Conservation (phyloP, 148 eudicot species). For the Silene conica region DNA sequence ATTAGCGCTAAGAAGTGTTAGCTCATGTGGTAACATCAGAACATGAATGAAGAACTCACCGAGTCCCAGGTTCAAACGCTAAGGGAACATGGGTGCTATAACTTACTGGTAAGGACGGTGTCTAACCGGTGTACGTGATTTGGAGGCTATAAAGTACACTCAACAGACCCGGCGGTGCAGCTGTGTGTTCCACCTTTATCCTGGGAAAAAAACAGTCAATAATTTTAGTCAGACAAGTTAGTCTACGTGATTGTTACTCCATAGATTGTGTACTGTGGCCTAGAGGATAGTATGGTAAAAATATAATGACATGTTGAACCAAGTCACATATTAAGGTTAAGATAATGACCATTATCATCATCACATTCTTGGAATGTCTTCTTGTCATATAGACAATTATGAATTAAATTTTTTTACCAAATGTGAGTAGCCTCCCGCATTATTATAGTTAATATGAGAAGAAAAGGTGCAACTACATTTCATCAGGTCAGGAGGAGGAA, state of each 20-base stretch:
- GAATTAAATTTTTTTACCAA: not conserved
- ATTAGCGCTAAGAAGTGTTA: not conserved
- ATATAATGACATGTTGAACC: not conserved
- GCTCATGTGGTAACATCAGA: too few relatives aligned
- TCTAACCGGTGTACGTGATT: too few relatives aligned
- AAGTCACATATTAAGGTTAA: not conserved
- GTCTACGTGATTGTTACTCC: not conserved
- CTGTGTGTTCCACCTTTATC: too few relatives aligned
- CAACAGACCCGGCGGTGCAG: too few relatives aligned
- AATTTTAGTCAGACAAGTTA: too few relatives aligned
- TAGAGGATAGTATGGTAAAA: not conserved
- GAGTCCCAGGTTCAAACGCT: too few relatives aligned
- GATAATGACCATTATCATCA: not conserved
- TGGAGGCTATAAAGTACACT: too few relatives aligned
- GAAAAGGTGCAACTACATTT: not conserved
- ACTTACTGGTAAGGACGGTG: too few relatives aligned
- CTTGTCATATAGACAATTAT: not conserved
- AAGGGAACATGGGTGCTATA: too few relatives aligned
- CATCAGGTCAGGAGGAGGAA: too few relatives aligned
- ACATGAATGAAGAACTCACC: too few relatives aligned
- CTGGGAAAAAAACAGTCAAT: too few relatives aligned
- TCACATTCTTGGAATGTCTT: not conserved
- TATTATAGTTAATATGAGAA: not conserved
- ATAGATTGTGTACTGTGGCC: not conserved
- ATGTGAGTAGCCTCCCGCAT: not conserved